These are phyloP conservation scores for Sequoia sempervirens DNA, from an alignment of 75 land plant species.

Conservation along the genomic window DNA sequence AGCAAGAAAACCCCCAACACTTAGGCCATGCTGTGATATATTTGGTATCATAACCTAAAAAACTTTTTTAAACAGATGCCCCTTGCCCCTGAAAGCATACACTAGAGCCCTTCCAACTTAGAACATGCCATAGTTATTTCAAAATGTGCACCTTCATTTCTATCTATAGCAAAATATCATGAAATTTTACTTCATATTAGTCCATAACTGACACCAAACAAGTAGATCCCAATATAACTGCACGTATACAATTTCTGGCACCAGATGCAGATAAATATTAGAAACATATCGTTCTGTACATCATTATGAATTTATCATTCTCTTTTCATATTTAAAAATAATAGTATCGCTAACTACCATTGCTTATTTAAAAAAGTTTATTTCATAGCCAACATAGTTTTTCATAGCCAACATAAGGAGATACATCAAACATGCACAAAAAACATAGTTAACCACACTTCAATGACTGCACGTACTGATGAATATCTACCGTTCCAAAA, in stretches of 20 bases:
- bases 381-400: no score
- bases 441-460: not conserved
- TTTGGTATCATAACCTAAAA: not conserved
- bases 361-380: not conserved
- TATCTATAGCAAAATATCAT: not conserved
- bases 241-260: not conserved
- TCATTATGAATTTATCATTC: not conserved
- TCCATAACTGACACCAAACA: not conserved
- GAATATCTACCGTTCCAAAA: not conserved
- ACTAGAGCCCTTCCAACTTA: not conserved
- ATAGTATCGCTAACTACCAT: not conserved
- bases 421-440: not conserved
- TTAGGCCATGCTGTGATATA: not conserved
- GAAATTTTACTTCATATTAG: not conserved
- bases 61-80: not conserved
- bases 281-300: not conserved
- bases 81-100: not conserved
- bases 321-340: not conserved
- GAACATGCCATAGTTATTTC: not conserved
- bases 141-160: not conserved
- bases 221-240: not conserved
- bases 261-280: not conserved
- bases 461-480: not conserved
- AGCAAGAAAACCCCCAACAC: not conserved
- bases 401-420: not conserved